phyloP scores from a whole-genome alignment of 1,284 basidiomycete genomes.

The Rhodotorula mucilaginosa region DNA sequence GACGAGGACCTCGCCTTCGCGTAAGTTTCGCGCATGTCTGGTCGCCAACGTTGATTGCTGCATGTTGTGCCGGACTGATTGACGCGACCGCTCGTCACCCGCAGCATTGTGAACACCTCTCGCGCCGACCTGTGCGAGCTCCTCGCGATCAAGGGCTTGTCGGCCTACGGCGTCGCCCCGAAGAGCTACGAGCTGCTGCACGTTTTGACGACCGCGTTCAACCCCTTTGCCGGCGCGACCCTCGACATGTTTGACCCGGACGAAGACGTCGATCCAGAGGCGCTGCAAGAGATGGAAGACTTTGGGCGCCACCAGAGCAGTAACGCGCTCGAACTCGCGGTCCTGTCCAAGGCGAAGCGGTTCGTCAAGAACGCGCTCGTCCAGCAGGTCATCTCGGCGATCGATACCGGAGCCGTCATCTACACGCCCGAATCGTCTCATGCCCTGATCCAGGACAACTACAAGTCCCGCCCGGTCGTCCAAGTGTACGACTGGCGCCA shows the following conservation, averaged over 20 bases:
- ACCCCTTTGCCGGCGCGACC: conserved; percentile 65
- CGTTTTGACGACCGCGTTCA: conserved; percentile 62
- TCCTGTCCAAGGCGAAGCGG: conserved; percentile 35
- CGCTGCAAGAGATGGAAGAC: conserved; percentile 25
- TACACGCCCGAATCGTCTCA: conserved; percentile 36
- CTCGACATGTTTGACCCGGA: conserved; percentile 26
- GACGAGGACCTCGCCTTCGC: conserved; percentile 39
- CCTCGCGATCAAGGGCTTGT: conserved; percentile 39
- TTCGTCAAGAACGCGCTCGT: conserved; percentile 41
- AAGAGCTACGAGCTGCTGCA: conserved; percentile 71
- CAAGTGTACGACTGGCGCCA: conserved; percentile 39
- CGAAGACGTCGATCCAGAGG: conserved; percentile 23
- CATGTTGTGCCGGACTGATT: not conserved
- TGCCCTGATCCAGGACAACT: conserved; percentile 40
- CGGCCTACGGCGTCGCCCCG: conserved; percentile 11
- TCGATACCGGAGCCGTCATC: conserved; percentile 39
- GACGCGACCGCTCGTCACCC: not conserved
- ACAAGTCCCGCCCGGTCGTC: conserved; percentile 39
- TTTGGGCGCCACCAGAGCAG: conserved; percentile 31
- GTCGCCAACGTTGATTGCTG: no score
- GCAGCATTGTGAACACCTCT: conserved; percentile 35
- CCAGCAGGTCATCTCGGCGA: conserved; percentile 38
- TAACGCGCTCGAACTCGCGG: conserved; percentile 41
- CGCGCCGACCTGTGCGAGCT: conserved; percentile 43
- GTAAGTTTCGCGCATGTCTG: conserved; percentile 9